A percentile compares a stretch with the other conserved stretches of the same genome.
phyloP scores from a whole-genome alignment of 148 eudicot genomes.

The Polygonum maritimum region DNA sequence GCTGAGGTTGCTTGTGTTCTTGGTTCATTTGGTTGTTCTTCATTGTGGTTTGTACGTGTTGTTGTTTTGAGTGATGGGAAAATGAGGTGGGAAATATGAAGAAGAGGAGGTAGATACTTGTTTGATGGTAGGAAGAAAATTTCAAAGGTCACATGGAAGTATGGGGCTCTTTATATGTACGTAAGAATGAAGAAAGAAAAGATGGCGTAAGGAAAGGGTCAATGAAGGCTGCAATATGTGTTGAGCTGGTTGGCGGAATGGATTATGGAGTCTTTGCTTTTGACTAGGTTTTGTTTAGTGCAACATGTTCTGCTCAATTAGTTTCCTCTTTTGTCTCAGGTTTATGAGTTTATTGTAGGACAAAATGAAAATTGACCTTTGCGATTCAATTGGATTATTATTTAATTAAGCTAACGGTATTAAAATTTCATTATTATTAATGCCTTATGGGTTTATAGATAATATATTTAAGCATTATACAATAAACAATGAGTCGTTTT shows the following conservation, averaged over 20 bases:
- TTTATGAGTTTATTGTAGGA: neutral
- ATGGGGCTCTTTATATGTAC: neutral
- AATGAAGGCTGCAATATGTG: neutral
- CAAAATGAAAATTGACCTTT: neutral
- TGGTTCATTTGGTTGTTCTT: neutral
- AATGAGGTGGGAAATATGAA: neutral
- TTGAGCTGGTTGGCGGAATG: neutral
- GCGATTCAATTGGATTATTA: neutral
- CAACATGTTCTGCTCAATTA: too few species aligned
- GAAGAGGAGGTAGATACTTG: neutral
- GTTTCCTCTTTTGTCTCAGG: too few species aligned
- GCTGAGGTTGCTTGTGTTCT: neutral
- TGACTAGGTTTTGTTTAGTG: neutral
- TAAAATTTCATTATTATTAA: neutral
- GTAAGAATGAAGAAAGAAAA: neutral
- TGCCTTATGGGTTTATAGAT: too few species aligned
- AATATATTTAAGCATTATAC: too few species aligned
- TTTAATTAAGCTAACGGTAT: neutral
- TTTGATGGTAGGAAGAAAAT: slow-evolving; percentile 1
- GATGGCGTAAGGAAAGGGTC: neutral
- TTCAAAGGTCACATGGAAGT: neutral
- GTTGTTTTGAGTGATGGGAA: neutral
- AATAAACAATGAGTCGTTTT: too few species aligned
- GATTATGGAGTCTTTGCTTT: neutral
- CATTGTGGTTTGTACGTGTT: neutral